Evolutionary conservation across 192 early-diverging fungal genomes (phyloP), one percentile per base, ranked within the genome.

Genomic region (Kickxella alabastrina): DNA sequence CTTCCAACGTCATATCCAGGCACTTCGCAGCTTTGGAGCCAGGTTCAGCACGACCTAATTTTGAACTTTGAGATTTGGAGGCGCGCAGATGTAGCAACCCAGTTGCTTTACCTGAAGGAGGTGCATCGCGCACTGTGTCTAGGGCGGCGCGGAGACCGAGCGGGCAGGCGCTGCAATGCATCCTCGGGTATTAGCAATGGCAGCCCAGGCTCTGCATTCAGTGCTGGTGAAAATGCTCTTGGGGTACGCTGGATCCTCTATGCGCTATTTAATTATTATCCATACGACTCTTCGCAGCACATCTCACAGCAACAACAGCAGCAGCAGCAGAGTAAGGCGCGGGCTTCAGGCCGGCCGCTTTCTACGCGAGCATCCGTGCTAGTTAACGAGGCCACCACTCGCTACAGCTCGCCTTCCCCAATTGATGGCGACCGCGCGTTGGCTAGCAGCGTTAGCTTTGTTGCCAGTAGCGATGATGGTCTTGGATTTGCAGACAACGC

Each of bases 201-300:
- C 9, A 12, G 31, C 12, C 6, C 31, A 32, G 31, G 31, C 6
- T 32, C 31, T 6, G 12, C 6, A 6, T 32, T 12, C 12, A 45
- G 26, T 8, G 29, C 36, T 12, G 59, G 59, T 5, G 52, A 52
- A 10, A 31, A 31, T 3, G 12, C 48, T 12, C 22, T 68, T 3
- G 66, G 66, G 10, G 42, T 70, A 1, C 67, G 67, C 24, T 70
- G 67, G 67, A 57, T 70, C 24, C 44, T 70, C 10, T 63, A 59
- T 25, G 40, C 55, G 10, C 46, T 70, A 17, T 70, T 70, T 17
- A 54, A 70, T 42, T 59, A 52, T 38, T 70, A 70, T 26, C 67
- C 67, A 0, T 70, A 70, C 36, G 67, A 70, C 46, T 51, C 67
- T 6, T 62, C 67, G 28, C 67, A 71, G 52, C 68, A 71, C 24